A percentile compares a stretch with the other conserved stretches of the same genome.
Evolutionary conservation across 2,329 filamentous ascomycete genomes (phyloP).

Genomic region (Chrysoporthe deuterocubensis): DNA sequence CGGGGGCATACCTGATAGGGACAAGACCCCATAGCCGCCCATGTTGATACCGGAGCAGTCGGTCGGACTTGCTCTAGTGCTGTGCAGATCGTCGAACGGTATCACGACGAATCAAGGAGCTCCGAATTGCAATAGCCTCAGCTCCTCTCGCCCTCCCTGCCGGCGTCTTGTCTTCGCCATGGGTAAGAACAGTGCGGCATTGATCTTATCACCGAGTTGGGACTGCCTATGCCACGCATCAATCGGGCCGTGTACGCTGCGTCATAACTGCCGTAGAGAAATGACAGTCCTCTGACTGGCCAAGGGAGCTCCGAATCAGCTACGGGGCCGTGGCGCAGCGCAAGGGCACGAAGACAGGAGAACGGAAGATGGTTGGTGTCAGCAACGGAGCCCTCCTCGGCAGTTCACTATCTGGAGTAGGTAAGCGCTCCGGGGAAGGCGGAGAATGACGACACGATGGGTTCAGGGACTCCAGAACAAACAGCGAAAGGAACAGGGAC

Average conservation of each 20-base stretch:
- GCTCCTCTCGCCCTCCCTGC: neutral
- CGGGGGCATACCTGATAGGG: neutral
- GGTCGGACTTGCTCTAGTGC: too few species aligned
- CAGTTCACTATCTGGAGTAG: neutral
- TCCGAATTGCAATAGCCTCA: neutral
- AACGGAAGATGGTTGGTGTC: neutral
- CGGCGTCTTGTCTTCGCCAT: neutral
- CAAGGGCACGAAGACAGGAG: neutral
- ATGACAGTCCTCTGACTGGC: neutral
- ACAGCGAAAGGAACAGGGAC: neutral
- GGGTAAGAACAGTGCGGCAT: neutral
- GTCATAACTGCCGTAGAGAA: neutral
- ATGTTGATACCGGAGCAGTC: neutral
- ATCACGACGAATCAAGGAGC: slow-evolving; percentile 3
- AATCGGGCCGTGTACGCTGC: neutral
- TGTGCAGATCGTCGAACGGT: neutral
- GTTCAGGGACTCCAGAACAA: neutral
- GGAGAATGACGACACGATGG: neutral
- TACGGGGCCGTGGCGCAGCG: slow-evolving; percentile 2
- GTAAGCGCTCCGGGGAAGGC: neutral
- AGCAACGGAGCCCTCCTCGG: neutral
- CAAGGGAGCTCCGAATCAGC: neutral
- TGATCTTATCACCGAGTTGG: neutral
- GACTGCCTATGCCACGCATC: neutral
- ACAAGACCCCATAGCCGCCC: neutral